phyloP scores from a whole-genome alignment of 225 moss, liverwort and hornwort genomes.

The Sphagnum contortum region DNA sequence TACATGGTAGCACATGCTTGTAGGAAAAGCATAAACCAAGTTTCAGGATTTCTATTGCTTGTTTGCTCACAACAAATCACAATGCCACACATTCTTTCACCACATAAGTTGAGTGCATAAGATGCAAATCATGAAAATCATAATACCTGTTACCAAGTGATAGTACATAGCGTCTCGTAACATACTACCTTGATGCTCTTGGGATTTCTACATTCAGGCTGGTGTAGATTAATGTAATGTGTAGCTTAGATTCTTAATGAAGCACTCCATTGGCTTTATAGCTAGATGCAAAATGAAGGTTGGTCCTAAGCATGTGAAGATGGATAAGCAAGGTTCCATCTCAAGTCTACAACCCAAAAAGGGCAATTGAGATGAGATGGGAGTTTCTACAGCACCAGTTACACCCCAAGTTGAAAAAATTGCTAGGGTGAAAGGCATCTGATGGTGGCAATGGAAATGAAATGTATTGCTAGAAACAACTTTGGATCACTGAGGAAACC shows the following conservation, averaged over 20 bases:
- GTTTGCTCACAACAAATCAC: slow-evolving; percentile 18
- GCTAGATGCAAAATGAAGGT: slow-evolving; percentile 5
- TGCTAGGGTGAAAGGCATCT: too few relatives aligned
- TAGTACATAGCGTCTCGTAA: neutral
- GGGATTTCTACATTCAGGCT: too few relatives aligned
- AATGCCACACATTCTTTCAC: neutral
- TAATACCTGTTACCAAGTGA: too few relatives aligned
- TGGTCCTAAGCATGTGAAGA: slow-evolving; percentile 38
- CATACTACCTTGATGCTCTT: neutral
- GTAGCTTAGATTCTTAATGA: neutral
- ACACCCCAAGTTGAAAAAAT: too few relatives aligned
- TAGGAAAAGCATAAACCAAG: too few relatives aligned
- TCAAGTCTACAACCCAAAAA: slow-evolving; percentile 11
- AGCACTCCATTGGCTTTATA: neutral
- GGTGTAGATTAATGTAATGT: too few relatives aligned
- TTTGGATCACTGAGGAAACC: too few relatives aligned
- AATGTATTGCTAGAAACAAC: too few relatives aligned
- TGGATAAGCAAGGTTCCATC: slow-evolving; percentile 6
- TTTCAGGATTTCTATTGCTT: slow-evolving; percentile 17
- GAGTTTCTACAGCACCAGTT: too few relatives aligned
- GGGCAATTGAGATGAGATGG: neutral
- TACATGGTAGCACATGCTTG: too few relatives aligned
- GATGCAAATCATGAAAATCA: too few relatives aligned
- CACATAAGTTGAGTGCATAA: neutral
- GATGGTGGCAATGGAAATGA: too few relatives aligned